These are phyloP conservation scores for Hypoxylon sp. DNA, from an alignment of 2,329 filamentous ascomycete species.

Conservation along the genomic window DNA sequence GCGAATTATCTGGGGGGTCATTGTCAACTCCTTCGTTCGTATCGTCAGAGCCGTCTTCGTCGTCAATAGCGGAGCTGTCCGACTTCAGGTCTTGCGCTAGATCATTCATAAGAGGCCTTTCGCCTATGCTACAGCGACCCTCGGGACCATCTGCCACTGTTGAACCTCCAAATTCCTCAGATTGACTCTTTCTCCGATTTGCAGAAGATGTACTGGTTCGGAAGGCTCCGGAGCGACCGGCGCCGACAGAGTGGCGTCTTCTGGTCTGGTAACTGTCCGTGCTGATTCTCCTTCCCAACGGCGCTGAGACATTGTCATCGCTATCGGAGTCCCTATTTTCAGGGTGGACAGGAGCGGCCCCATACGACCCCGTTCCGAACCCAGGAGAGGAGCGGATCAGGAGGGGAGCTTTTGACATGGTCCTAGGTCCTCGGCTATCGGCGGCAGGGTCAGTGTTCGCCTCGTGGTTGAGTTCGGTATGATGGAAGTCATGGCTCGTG, in stretches of 20 bases:
- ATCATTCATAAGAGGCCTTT: constrained; percentile 61
- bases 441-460: constrained; percentile 41
- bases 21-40: constrained; percentile 56
- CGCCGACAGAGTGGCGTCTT: constrained; percentile 46
- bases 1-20: constrained; percentile 75
- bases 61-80: constrained; percentile 44
- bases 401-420: constrained; percentile 64
- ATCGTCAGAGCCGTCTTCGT: constrained; percentile 55
- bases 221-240: constrained; percentile 42
- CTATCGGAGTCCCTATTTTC: constrained; percentile 53
- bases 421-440: constrained; percentile 38
- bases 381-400: constrained; percentile 71
- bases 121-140: constrained; percentile 64
- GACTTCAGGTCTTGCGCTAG: constrained; percentile 59
- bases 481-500: constrained; percentile 47
- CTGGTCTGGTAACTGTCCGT: constrained; percentile 44
- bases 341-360: constrained; percentile 64
- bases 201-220: constrained; percentile 49
- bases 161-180: constrained; percentile 65
- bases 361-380: constrained; percentile 71
- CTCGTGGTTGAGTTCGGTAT: constrained; percentile 37
- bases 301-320: constrained; percentile 46
- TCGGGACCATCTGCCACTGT: constrained; percentile 66
- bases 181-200: constrained; percentile 51
- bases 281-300: constrained; percentile 41